Conservation (phyloP, 2,329 filamentous ascomycete genomes). For the Aureobasidium sp. region DNA sequence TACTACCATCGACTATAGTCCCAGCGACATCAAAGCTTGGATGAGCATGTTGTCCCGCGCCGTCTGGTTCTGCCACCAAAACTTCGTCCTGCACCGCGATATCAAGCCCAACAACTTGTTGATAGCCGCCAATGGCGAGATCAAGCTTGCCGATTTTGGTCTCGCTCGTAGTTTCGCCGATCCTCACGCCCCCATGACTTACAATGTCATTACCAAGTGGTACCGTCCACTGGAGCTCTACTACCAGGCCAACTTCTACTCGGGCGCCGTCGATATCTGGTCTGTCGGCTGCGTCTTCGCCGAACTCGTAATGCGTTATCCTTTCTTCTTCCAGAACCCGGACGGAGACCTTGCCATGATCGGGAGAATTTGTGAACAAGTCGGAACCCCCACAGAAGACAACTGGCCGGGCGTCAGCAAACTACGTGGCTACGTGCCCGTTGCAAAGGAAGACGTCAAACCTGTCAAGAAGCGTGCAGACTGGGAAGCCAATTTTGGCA, state of each 20-base stretch:
- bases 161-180: conserved; percentile 85
- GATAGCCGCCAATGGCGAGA: conserved; percentile 83
- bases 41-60: conserved; percentile 94
- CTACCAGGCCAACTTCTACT: conserved; percentile 84
- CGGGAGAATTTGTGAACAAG: conserved; percentile 70
- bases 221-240: conserved; percentile 92
- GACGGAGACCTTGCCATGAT: conserved; percentile 84
- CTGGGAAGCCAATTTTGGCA: conserved; percentile 71
- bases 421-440: conserved; percentile 71
- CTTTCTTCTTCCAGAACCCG: conserved; percentile 64
- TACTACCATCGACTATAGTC: conserved; percentile 69
- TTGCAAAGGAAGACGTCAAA: conserved; percentile 50
- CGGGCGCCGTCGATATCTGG: conserved; percentile 89
- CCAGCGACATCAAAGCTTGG: conserved; percentile 93
- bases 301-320: conserved; percentile 75
- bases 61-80: conserved; percentile 95
- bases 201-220: conserved; percentile 93
- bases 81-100: conserved; percentile 88
- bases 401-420: conserved; percentile 89
- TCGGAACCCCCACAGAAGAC: conserved; percentile 87
- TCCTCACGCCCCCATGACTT: conserved; percentile 78
- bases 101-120: conserved; percentile 99
- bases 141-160: conserved; percentile 97
- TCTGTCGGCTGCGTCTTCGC: conserved; percentile 88
- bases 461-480: conserved; percentile 59